Evolutionary conservation across 2,329 filamentous ascomycete genomes (phyloP).

Genomic region (Diaporthe aspalathi): DNA sequence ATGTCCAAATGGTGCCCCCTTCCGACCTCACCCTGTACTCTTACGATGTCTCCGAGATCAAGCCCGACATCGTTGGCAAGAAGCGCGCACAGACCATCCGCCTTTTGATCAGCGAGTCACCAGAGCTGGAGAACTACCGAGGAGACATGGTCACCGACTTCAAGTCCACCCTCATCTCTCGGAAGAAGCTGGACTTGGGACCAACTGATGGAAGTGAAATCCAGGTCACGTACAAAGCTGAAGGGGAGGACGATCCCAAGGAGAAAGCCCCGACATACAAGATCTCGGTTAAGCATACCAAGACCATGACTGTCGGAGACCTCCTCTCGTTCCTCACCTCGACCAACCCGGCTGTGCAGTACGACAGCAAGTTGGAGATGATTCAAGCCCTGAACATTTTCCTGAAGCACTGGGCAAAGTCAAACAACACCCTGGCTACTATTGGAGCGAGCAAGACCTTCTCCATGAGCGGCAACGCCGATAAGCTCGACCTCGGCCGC

Average conservation of each 20-base stretch:
- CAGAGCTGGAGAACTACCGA: slow-evolving; percentile 37
- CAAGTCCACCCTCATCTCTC: slow-evolving; percentile 48
- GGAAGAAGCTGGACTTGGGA: slow-evolving; percentile 40
- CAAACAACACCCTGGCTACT: slow-evolving; percentile 41
- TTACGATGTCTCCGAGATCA: slow-evolving; percentile 41
- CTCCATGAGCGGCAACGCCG: slow-evolving; percentile 30
- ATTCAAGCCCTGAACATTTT: slow-evolving; percentile 81
- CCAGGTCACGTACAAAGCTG: slow-evolving; percentile 45
- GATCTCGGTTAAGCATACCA: slow-evolving; percentile 43
- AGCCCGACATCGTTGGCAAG: slow-evolving; percentile 37
- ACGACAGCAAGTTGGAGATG: slow-evolving; percentile 51
- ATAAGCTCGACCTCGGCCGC: slow-evolving; percentile 42
- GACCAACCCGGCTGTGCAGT: slow-evolving; percentile 41
- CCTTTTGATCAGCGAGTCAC: slow-evolving; percentile 43
- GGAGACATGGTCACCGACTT: slow-evolving; percentile 50
- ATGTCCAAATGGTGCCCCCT: slow-evolving; percentile 40
- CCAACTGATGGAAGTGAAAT: slow-evolving; percentile 1
- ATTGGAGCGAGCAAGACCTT: slow-evolving; percentile 49
- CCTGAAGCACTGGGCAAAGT: slow-evolving; percentile 56
- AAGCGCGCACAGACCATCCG: slow-evolving; percentile 41
- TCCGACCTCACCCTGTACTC: slow-evolving; percentile 41
- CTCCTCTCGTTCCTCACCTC: slow-evolving; percentile 47
- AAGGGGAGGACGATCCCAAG: slow-evolving; percentile 46
- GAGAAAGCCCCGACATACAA: slow-evolving; percentile 40
- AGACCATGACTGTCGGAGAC: slow-evolving; percentile 42